Evolutionary conservation across 495 filamentous ascomycete genomes (phyloP).

Genomic region (Neurospora tetraspora): DNA sequence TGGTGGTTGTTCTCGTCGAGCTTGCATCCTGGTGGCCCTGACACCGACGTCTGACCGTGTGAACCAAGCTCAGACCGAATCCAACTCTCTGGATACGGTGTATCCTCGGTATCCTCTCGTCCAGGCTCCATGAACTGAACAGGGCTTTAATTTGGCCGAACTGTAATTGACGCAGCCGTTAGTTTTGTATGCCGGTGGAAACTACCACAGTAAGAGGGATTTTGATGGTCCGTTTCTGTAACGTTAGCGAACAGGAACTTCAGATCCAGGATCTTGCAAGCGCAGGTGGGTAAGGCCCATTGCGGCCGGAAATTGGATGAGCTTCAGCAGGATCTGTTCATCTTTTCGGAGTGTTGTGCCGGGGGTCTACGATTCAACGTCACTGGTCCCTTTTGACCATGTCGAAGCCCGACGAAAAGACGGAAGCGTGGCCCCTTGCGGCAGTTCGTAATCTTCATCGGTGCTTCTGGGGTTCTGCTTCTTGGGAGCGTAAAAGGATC

Average conservation of each 20-base stretch:
- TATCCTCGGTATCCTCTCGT: background rate
- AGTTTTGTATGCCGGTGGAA: background rate
- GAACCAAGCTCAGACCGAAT: background rate
- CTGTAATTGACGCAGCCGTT: background rate
- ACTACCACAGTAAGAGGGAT: background rate
- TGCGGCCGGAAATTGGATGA: background rate
- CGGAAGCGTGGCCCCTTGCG: background rate
- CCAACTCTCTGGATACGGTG: background rate
- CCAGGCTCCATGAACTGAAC: background rate
- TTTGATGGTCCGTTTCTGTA: background rate
- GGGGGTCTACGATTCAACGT: background rate
- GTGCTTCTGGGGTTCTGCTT: background rate
- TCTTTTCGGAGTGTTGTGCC: background rate
- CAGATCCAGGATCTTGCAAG: background rate
- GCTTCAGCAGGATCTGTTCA: background rate
- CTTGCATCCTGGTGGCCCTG: background rate
- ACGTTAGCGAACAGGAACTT: background rate
- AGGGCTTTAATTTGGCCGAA: background rate
- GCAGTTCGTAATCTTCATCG: background rate
- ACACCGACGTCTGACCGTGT: background rate
- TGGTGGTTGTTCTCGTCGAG: background rate
- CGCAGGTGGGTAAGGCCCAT: background rate
- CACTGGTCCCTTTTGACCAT: background rate
- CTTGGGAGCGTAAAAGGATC: background rate
- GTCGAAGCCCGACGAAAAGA: background rate